Evolutionary conservation across 768 basidiomycete genomes (phyloP), one percentile per base, ranked within the genome.

Genomic region (Russula foetens): DNA sequence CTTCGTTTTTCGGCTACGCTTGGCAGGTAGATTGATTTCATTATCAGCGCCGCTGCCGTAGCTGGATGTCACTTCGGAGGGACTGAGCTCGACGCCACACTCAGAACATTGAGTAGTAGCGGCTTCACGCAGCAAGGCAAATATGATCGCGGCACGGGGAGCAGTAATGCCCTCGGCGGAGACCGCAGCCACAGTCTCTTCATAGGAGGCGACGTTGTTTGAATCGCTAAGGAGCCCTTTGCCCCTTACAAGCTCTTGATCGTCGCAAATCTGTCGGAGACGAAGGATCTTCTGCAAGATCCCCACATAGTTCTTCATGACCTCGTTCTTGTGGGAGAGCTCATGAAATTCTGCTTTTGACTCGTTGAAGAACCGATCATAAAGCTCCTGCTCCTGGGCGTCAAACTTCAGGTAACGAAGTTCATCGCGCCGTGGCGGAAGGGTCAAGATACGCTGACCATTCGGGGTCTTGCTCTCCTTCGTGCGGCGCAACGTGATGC

Each of bases 241-340:
- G 45, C 84, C 85, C 68, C 88, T 81, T 4, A 98, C 88, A 38
- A 98, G 80, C 68, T 92, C 92, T 67, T 82, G 91, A 73, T 99
- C 96, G 70, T 98, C 94, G 73, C 97, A 99, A 51, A 98, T 98
- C 76, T 98, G 96, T 56, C 97, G 89, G 48, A 99, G 80, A 24
- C 95, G 90, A 54, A 99, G 78, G 59, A 98, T 91, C 78, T 95
- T 94, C 74, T 98, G 96, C 66, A 99, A 74, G 68, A 99, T 96
- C 56, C 93, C 92, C 66, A 97, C 97, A 70, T 96, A 97, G 70
- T 97, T 98, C 81, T 97, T 97, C 87, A 95, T 91, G 55, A 97
- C 88, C 71, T 93, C 89, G 67, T 95, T 92, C 73, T 88, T 91
- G 72, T 85, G 79, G 31, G 88, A 84, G 65, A 98, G 77, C 69